These are phyloP conservation scores for Eutypella sp. DNA, from an alignment of 2,329 filamentous ascomycete genomes.

Conservation along the genomic window DNA sequence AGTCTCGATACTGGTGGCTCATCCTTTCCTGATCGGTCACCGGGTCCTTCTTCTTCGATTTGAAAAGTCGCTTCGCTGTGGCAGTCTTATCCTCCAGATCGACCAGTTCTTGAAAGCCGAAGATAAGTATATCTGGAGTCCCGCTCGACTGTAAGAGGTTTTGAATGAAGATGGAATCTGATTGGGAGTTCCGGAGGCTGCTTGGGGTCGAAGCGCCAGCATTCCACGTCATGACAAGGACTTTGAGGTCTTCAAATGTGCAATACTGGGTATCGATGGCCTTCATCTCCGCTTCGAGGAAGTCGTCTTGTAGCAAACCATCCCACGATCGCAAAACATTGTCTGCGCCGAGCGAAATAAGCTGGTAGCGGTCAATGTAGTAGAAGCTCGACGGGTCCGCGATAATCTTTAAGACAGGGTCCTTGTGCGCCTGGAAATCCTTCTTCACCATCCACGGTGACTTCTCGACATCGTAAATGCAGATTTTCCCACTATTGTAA, in stretches of 20 bases:
- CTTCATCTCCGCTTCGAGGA: conserved; percentile 89
- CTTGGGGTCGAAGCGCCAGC: conserved; percentile 92
- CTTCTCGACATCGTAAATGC: conserved; percentile 79
- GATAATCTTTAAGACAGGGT: conserved; percentile 71
- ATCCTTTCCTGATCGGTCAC: conserved; percentile 79
- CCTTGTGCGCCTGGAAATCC: conserved; percentile 89
- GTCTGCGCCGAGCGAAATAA: conserved; percentile 82
- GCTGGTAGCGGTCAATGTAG: conserved; percentile 76
- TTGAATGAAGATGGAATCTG: conserved; percentile 73
- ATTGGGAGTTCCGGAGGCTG: conserved; percentile 64
- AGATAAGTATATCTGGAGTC: conserved; percentile 84
- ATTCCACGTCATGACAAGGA: conserved; percentile 90
- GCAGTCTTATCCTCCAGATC: conserved; percentile 96
- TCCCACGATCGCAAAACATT: conserved; percentile 86
- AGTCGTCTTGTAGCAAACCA: conserved; percentile 87
- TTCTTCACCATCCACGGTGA: conserved; percentile 90
- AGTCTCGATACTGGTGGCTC: conserved; percentile 95
- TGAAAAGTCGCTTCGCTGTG: conserved; percentile 92
- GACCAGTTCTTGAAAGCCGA: conserved; percentile 98
- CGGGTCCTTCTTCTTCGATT: conserved; percentile 77
- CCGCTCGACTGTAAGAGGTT: conserved; percentile 72
- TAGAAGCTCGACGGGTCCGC: conserved; percentile 80
- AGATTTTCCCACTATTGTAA: conserved; percentile 90
- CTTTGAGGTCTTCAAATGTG: conserved; percentile 74
- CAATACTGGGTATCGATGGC: conserved; percentile 77